A percentile compares a stretch with the other conserved stretches of the same genome.
Conservation (phyloP, 768 basidiomycete species). For the Naganishia randhawae region DNA sequence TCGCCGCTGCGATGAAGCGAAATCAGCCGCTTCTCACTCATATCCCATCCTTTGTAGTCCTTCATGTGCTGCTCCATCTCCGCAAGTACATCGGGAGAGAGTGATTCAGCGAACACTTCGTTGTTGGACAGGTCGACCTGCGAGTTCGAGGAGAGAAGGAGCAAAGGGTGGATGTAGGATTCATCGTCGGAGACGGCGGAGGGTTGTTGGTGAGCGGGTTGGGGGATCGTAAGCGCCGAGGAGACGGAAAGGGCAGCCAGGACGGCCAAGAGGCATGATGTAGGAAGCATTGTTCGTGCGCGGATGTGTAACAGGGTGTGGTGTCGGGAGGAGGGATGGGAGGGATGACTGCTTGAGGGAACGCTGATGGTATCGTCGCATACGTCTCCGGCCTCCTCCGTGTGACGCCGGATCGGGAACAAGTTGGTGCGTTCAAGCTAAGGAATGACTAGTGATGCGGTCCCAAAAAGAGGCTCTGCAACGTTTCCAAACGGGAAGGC, state of each 20-base stretch:
- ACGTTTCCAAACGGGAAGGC: no score
- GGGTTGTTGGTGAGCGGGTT: not conserved
- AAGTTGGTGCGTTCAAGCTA: no score
- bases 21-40: constrained; percentile 26
- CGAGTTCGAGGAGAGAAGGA: constrained; percentile 19
- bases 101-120: not conserved
- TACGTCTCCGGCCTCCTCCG: not conserved
- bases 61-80: constrained; percentile 20
- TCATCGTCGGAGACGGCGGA: not conserved
- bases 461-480: no score
- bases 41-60: constrained; percentile 25
- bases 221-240: constrained; percentile 13
- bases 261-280: constrained; percentile 32
- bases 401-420: not conserved
- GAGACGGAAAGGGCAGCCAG: constrained; percentile 5
- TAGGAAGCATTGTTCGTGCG: constrained; percentile 35
- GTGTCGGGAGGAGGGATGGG: not conserved
- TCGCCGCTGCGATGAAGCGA: constrained; percentile 1
- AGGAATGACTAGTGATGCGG: no score
- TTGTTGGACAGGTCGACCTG: not conserved
- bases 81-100: not conserved
- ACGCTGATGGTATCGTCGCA: constrained; percentile 1
- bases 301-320: not conserved
- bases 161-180: constrained; percentile 21
- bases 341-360: not conserved